Percentiles rank a stretch among this genome's conserved stretches.
phyloP scores from a whole-genome alignment of 441 rosid species.

The Brassica balearica region DNA sequence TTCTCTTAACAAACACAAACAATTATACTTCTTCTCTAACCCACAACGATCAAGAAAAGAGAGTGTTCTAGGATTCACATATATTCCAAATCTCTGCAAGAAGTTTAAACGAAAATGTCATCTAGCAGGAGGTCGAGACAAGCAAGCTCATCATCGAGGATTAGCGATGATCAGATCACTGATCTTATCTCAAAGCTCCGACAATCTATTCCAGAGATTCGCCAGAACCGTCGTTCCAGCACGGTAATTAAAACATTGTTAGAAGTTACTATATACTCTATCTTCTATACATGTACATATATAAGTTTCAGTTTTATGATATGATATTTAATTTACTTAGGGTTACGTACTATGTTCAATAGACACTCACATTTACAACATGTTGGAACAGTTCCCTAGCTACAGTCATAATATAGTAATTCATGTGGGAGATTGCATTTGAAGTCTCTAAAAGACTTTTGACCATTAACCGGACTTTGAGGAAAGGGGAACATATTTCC shows the following conservation, averaged over 20 bases:
- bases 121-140: constrained; percentile 85
- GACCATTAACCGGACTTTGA: constrained; percentile 45
- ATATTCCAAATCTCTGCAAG: neutral
- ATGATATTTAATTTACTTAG: neutral
- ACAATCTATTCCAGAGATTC: constrained; percentile 91
- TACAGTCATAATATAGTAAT: constrained; percentile 25
- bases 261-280: neutral
- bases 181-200: constrained; percentile 82
- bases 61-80: constrained; percentile 29
- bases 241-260: constrained; percentile 54
- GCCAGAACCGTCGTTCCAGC: constrained; percentile 67
- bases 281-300: neutral
- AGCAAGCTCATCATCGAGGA: constrained; percentile 60
- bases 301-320: constrained; percentile 26
- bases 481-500: constrained; percentile 44
- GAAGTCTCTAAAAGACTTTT: constrained; percentile 39
- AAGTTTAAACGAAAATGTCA: constrained; percentile 62
- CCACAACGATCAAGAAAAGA: constrained; percentile 26
- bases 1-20: constrained; percentile 45
- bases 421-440: constrained; percentile 38
- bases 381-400: constrained; percentile 32
- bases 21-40: constrained; percentile 21
- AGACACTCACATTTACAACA: constrained; percentile 28
- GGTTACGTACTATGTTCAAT: constrained; percentile 10
- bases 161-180: constrained; percentile 88